These are phyloP conservation scores for Proliferodiscus dingleyae DNA, from an alignment of 2,329 filamentous ascomycete species.

Conservation along the genomic window DNA sequence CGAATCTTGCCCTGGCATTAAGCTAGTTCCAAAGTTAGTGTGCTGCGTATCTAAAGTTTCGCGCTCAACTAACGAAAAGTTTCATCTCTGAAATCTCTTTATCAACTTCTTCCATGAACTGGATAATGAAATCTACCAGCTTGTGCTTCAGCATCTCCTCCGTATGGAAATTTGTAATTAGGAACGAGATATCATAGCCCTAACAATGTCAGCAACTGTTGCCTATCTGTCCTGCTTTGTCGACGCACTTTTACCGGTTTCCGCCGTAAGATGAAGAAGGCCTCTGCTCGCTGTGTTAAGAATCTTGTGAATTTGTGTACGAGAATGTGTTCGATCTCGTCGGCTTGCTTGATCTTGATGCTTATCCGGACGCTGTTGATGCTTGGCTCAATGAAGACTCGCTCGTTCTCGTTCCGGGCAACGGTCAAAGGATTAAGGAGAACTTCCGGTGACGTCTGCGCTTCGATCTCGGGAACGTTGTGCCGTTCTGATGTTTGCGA, in stretches of 20 bases:
- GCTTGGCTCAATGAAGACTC: constrained; percentile 90
- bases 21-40: constrained; percentile 53
- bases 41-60: not conserved
- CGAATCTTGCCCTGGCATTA: constrained; percentile 94
- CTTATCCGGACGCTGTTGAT: constrained; percentile 96
- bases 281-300: constrained; percentile 90
- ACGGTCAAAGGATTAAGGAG: constrained; percentile 86
- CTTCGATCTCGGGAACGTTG: constrained; percentile 97
- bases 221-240: constrained; percentile 2
- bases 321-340: constrained; percentile 96
- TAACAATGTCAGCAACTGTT: constrained; percentile 33
- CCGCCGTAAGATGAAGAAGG: constrained; percentile 91
- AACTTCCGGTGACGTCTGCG: constrained; percentile 86
- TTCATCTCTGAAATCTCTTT: constrained; percentile 99
- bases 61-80: constrained; percentile 75
- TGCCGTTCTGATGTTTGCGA: constrained; percentile 95
- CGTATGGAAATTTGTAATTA: constrained; percentile 98
- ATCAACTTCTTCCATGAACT: constrained; percentile 99
- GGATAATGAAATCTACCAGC: constrained; percentile 96
- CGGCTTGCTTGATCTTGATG: constrained; percentile 99
- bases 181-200: constrained; percentile 98
- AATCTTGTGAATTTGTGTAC: constrained; percentile 99
- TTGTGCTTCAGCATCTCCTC: constrained; percentile 99
- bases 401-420: constrained; percentile 94
- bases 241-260: constrained; percentile 83